Base-by-base conservation (phyloP, 106 monocot genomes). In the Chionographis japonica region DNA sequence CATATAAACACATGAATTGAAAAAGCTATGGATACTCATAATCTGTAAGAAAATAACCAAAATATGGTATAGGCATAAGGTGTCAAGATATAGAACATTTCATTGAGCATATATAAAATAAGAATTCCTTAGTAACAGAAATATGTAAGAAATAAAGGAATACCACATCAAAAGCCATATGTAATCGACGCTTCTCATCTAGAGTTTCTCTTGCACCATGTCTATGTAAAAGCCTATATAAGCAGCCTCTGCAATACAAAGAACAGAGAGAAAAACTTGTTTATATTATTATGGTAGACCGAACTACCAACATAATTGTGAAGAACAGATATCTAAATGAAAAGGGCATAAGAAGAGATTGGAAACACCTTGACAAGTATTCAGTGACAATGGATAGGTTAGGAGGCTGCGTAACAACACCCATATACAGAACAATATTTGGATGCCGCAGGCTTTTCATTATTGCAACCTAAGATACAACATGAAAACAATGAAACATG, bases 111-210 rank as follows among this genome's bases (percentile, higher is more conserved):
- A 13, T 65, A 12, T 12, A 50, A 18, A 12, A 13, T 27, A 42
- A 13, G 46, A 50, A 19, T 46, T 50, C 12, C 19, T 27, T 11
- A 14, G 8, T 8, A 52, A 67, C 15, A 27, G 3, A 66, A 37
- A 56, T 19, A 37, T 55, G 20, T 27, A 27, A 36, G 51, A 37
- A 46, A 16, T 6, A 76, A 56, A 78, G 56, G 7, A 27, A 54
- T 90, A 98, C 97, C 89, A 98, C 92, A 60, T 98, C 97, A 66
- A 83, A 92, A 68, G 97, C 97, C 97, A 98, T 98, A 54, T 74
- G 82, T 60, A 98, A 77, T 60, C 97, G 79, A 35, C 92, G 97
- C 61, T 87, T 92, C 80, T 92, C 92, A 68, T 98, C 97, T 68
- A 92, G 80, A 72, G 81, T 57, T 75, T 92, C 92, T 67, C 67